Evolutionary conservation across 805 yeast genomes (phyloP), one percentile per base, ranked within the genome.

Genomic region (Candida sakaeoensis): DNA sequence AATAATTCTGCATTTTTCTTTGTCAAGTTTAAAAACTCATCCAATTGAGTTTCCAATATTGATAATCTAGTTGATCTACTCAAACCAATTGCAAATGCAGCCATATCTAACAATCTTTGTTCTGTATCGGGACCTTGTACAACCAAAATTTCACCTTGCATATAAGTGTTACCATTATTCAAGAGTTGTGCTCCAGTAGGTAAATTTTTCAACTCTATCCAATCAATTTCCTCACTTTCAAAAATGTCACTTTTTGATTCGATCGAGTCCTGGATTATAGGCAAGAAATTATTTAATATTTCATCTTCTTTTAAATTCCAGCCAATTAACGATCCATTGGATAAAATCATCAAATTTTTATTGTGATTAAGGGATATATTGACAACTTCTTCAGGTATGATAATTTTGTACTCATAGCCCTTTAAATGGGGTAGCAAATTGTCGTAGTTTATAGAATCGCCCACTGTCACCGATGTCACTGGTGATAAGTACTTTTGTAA

Each of bases 201-300:
- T 44, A 61, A 23, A 25, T 49, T 39, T 40, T 58, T 51, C 38
- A 64, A 55, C 41, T 80, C 85, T 9, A 85, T 64, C 57, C 66
- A 89, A 57, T 90, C 96, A 78, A 89, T 75, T 51, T 90, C 97
- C 55, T 89, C 97, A 27, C 87, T 77, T 51, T 89, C 96, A 8
- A 71, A 63, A 2, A 56, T 14, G 10, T 40, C 39, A 35, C 13
- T 28, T 15, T 29, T 32, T 16, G 35, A 22, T 10, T 44, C 46
- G 2, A 63, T 74, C 2, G 85, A 77, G 0, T 55, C 50, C 33
- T 65, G 55, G 3, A 87, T 60, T 13, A 76, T 44, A 1, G 87
- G 85, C 6, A 80, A 47, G 4, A 84, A 63, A 14, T 70, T 61
- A 4, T 65, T 54, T 17, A 68, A 41, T 3, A 80, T 64, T 6